Percentiles rank a stretch among this genome's conserved stretches.
Evolutionary conservation across 2,329 filamentous ascomycete genomes (phyloP).

Genomic region (Proliferodiscus dingleyae): DNA sequence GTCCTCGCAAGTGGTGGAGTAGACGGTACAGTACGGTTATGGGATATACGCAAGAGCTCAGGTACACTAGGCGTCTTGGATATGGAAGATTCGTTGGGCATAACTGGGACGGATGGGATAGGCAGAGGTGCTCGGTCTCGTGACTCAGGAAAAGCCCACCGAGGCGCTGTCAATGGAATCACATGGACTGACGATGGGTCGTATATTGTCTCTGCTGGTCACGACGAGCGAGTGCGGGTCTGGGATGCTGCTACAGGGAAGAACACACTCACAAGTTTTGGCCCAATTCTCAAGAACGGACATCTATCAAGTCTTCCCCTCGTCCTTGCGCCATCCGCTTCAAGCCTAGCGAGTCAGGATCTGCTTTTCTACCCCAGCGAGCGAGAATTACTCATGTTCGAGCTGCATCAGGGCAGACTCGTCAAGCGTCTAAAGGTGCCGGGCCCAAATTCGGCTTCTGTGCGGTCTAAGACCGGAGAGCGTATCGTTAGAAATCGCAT

Average conservation of each 20-base stretch:
- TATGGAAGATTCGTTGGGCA: conserved; percentile 74
- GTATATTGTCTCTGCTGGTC: conserved; percentile 73
- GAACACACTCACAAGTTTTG: conserved; percentile 86
- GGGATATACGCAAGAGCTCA: conserved; percentile 79
- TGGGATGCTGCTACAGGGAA: conserved; percentile 79
- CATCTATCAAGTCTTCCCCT: conserved; percentile 58
- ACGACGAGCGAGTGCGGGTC: conserved; percentile 79
- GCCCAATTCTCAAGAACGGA: conserved; percentile 72
- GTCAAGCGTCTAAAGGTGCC: conserved; percentile 66
- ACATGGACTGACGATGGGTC: conserved; percentile 77
- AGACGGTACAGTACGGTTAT: conserved; percentile 78
- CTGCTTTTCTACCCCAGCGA: conserved; percentile 78
- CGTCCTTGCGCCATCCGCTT: conserved; percentile 55
- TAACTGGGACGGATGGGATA: conserved; percentile 42
- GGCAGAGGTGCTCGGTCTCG: conserved; percentile 36
- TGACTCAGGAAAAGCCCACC: conserved; percentile 62
- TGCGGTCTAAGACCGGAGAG: conserved; percentile 43
- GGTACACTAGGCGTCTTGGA: conserved; percentile 74
- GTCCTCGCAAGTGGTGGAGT: conserved; percentile 78
- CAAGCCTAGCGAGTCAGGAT: conserved; percentile 54
- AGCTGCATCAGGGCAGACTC: conserved; percentile 71
- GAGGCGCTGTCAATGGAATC: conserved; percentile 77
- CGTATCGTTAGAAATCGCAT: conserved; percentile 62
- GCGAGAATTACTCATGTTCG: conserved; percentile 72
- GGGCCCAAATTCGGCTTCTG: conserved; percentile 47